Evolutionary conservation across 352 stramenopile genomes (phyloP).

Genomic region (Thraustotheca clavata): DNA sequence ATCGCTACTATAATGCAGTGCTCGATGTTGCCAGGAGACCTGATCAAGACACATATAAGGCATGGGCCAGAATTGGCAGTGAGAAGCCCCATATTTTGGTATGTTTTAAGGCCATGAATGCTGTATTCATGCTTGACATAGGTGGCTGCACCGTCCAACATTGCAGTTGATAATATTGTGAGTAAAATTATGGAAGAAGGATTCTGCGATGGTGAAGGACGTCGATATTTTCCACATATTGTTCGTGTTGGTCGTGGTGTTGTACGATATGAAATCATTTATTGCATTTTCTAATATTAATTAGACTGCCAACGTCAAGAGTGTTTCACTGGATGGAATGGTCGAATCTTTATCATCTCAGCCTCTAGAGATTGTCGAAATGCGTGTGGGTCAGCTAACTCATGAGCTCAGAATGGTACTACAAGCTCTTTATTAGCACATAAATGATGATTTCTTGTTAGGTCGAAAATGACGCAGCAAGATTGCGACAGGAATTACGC

Average conservation of each 20-base stretch:
- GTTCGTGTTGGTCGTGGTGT: conserved; percentile 85
- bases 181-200: conserved; percentile 94
- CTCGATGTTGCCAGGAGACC: conserved; percentile 69
- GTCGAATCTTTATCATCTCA: conserved; percentile 76
- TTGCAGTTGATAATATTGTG: conserved; percentile 94
- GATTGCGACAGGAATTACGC: conserved; percentile 55
- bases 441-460: conserved; percentile 20
- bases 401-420: conserved; percentile 43
- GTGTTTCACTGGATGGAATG: conserved; percentile 74
- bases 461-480: conserved; percentile 65
- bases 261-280: conserved; percentile 30
- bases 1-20: conserved; percentile 86
- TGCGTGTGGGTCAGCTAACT: conserved; percentile 41
- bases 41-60: conserved; percentile 71
- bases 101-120: conserved; percentile 9
- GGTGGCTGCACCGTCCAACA: conserved; percentile 91
- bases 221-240: conserved; percentile 93
- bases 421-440: not conserved
- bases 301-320: conserved; percentile 74
- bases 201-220: conserved; percentile 91
- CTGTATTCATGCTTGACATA: conserved; percentile 12
- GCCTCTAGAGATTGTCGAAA: conserved; percentile 58
- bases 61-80: conserved; percentile 74
- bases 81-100: conserved; percentile 91
- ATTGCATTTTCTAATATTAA: not conserved